Evolutionary conservation across 441 rosid species (phyloP), one percentile per base, ranked within the genome.

Genomic region (Erodium texanum): DNA sequence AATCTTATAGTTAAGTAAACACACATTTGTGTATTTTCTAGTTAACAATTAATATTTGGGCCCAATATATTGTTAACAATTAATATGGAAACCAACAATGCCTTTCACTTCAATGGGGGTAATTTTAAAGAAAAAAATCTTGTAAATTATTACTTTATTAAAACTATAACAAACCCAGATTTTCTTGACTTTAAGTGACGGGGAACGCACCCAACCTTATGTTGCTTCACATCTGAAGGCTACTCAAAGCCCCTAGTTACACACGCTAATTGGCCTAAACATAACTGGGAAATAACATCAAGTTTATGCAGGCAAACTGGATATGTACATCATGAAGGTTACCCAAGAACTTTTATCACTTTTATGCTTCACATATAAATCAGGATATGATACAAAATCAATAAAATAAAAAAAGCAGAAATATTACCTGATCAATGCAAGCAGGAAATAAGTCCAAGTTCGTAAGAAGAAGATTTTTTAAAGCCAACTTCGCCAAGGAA

Each of bases 401-500:
- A 54, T 68, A 66, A 64, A 63, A 72, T 77, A 69, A 19, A n/a
- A n/a, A n/a, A n/a, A n/a, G n/a, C 45, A 66, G 68, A 29, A 52
- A 45, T 11, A 70, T 70, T 82, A 95, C 99, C 99, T 92, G 99
- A 81, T 92, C 98, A 73, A 95, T 95, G 85, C 98, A 95, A 72
- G 98, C 89, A 68, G 97, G 98, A 77, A 95, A 87, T 52, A 95
- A 90, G 81, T 95, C 99, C 86, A 95, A 86, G 76, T 95, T 95
- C 66, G 98, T 90, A 64, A 95, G 93, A 50, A 95, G 93, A 81
- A 95, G 96, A 85, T 92, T 89, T 83, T 92, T 95, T 79, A 95
- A 83, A 80, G 98, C 99, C 80, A 90, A 76, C 76, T 89, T 95
- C 43, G 99, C 99, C 79, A 95, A 82, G 34, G 89, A 84, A 75